Evolutionary conservation across 2,329 filamentous ascomycete species (phyloP).

Genomic region (Pseudopithomyces maydicus): DNA sequence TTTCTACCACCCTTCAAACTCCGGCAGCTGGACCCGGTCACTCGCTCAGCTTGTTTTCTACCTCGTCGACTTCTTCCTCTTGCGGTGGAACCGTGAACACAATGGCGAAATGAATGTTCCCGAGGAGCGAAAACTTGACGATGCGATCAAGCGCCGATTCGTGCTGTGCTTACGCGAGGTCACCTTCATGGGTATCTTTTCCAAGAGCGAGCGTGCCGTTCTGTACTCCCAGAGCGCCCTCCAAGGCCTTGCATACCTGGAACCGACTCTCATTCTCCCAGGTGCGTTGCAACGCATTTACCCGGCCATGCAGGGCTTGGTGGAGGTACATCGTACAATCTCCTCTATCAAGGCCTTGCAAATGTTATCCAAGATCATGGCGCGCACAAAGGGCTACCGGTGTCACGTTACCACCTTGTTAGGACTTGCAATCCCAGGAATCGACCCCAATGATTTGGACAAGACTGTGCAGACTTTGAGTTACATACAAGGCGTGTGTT

Average conservation of each 20-base stretch:
- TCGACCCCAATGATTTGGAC: constrained; percentile 95
- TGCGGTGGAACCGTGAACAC: constrained; percentile 94
- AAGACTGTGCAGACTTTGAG: constrained; percentile 95
- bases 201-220: constrained; percentile 90
- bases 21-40: constrained; percentile 87
- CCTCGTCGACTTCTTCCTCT: constrained; percentile 93
- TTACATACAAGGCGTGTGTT: constrained; percentile 94
- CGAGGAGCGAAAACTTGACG: constrained; percentile 75
- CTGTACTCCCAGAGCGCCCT: constrained; percentile 90
- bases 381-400: constrained; percentile 90
- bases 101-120: constrained; percentile 91
- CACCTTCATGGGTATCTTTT: constrained; percentile 97
- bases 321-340: constrained; percentile 95
- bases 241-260: constrained; percentile 86
- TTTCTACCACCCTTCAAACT: constrained; percentile 98
- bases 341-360: constrained; percentile 91
- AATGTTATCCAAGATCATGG: constrained; percentile 89
- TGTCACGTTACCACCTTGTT: constrained; percentile 94
- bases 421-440: constrained; percentile 90
- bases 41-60: constrained; percentile 91
- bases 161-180: constrained; percentile 89
- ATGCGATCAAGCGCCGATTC: constrained; percentile 83
- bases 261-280: constrained; percentile 88
- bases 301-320: constrained; percentile 91
- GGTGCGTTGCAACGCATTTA: constrained; percentile 96